phyloP scores from a whole-genome alignment of 2,329 filamentous ascomycete genomes.

The Fusarium falciforme region DNA sequence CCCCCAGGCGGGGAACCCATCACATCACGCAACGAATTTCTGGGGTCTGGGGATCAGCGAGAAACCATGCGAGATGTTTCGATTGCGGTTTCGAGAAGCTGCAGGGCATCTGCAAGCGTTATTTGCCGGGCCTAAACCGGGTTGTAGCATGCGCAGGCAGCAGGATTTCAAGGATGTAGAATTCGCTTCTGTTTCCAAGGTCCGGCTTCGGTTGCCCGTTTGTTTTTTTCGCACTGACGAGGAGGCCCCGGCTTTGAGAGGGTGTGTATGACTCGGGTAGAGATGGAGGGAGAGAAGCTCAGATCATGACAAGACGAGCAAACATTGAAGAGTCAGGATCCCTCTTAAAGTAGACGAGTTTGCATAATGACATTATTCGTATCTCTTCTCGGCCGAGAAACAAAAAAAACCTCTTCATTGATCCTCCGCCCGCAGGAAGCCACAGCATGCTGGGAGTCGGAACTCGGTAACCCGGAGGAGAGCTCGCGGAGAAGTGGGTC shows the following conservation, averaged over 20 bases:
- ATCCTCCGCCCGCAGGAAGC: neutral
- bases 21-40: neutral
- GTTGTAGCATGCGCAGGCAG: neutral
- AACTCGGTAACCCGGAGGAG: neutral
- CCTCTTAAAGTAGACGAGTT: neutral
- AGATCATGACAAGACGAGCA: neutral
- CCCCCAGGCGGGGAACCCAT: neutral
- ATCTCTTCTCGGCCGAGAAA: neutral
- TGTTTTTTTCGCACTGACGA: neutral
- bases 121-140: neutral
- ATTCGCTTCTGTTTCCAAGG: neutral
- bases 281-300: neutral
- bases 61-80: neutral
- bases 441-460: neutral
- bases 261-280: neutral
- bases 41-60: neutral
- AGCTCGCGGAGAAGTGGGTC: neutral
- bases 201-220: neutral
- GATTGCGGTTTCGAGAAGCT: slow-evolving; percentile 19
- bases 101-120: slow-evolving; percentile 28
- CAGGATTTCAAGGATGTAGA: neutral
- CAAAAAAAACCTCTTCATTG: neutral
- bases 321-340: neutral
- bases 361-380: neutral
- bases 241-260: neutral